Conservation (phyloP, 2,329 filamentous ascomycete genomes). For the Gyromitra esculenta region DNA sequence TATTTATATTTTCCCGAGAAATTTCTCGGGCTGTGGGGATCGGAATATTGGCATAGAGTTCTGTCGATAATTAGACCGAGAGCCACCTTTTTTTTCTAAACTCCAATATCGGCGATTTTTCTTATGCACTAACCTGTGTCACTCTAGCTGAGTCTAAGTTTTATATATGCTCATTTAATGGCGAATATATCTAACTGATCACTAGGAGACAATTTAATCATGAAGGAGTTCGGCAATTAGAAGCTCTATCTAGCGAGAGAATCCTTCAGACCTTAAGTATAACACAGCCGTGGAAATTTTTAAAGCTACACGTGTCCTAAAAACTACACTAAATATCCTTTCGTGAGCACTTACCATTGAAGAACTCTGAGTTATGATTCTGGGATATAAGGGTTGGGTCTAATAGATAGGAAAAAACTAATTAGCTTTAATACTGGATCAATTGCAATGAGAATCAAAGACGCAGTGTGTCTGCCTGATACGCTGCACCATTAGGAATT, state of each 20-base stretch:
- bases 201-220: neutral
- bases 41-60: too few species aligned
- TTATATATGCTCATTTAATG: neutral
- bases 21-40: too few species aligned
- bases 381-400: neutral
- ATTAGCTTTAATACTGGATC: neutral
- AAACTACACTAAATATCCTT: neutral
- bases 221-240: neutral
- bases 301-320: neutral
- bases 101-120: too few species aligned
- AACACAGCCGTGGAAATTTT: neutral
- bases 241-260: neutral
- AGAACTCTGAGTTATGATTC: neutral
- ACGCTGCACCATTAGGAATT: constrained; percentile 14
- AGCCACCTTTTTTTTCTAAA: too few species aligned
- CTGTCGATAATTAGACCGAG: too few species aligned
- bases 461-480: neutral
- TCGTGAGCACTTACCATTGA: neutral
- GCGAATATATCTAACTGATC: neutral
- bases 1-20: too few species aligned
- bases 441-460: too few species aligned
- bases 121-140: too few species aligned
- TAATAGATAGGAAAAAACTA: neutral
- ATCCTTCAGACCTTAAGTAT: neutral
- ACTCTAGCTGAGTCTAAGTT: neutral